These are phyloP conservation scores for Chenopodium formosanum DNA, from an alignment of 148 eudicot genomes.

Conservation along the genomic window DNA sequence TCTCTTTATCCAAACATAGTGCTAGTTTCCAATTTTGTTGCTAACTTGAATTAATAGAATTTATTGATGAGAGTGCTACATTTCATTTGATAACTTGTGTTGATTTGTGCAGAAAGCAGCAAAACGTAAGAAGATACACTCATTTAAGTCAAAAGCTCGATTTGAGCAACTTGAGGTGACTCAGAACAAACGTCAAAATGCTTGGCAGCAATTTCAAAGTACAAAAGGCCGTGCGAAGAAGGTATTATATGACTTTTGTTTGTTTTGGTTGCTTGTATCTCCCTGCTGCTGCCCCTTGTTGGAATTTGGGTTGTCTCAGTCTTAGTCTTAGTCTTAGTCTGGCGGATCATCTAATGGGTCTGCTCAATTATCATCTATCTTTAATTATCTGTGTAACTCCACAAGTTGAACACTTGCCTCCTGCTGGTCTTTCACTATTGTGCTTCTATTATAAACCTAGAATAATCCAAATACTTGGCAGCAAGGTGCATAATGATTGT, in stretches of 20 bases:
- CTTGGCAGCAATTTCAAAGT: constrained; percentile 98
- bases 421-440: background rate
- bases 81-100: background rate
- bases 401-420: background rate
- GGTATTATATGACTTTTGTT: constrained; percentile 36
- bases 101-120: constrained; percentile 66
- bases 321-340: too few species aligned
- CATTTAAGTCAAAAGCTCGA: constrained; percentile 92
- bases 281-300: too few species aligned
- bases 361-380: background rate
- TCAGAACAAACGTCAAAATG: constrained; percentile 94
- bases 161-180: constrained; percentile 82
- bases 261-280: background rate
- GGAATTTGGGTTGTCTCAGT: too few species aligned
- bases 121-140: constrained; percentile 90
- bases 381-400: background rate
- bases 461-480: background rate
- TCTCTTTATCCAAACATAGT: too few species aligned
- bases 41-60: background rate
- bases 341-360: too few species aligned
- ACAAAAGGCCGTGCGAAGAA: constrained; percentile 86
- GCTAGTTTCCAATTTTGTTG: too few species aligned
- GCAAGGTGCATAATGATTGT: background rate
- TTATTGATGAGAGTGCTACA: background rate
- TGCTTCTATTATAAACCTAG: background rate